These are phyloP conservation scores for Uncinocarpus reesii DNA, from an alignment of 2,329 filamentous ascomycete genomes.

Conservation along the genomic window DNA sequence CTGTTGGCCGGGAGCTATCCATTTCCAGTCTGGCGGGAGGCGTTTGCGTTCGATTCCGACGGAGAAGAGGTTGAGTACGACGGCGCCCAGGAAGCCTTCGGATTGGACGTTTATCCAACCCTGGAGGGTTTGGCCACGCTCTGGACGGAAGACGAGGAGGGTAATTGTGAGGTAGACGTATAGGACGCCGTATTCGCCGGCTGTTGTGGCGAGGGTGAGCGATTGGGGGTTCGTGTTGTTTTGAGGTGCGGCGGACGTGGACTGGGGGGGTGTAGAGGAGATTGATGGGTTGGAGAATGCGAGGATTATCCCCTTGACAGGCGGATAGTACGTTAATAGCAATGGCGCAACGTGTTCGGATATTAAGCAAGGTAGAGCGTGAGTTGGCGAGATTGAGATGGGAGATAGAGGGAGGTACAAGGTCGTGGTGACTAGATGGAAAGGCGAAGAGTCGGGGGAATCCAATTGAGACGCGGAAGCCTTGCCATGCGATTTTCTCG, in stretches of 20 bases:
- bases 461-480: constrained; percentile 21
- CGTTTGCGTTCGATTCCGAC: constrained; percentile 69
- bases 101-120: constrained; percentile 78
- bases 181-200: constrained; percentile 75
- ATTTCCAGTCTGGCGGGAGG: constrained; percentile 69
- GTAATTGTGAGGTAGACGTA: constrained; percentile 85
- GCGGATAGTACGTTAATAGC: constrained; percentile 53
- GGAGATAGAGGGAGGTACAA: constrained; percentile 56
- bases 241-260: constrained; percentile 27
- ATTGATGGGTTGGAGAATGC: constrained; percentile 42
- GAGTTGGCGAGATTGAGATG: constrained; percentile 42
- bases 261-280: constrained; percentile 33
- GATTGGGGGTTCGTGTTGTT: constrained; percentile 26
- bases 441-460: constrained; percentile 47
- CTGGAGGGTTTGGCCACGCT: constrained; percentile 61
- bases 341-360: constrained; percentile 53
- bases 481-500: constrained; percentile 15
- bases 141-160: constrained; percentile 71
- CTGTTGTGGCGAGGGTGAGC: constrained; percentile 34
- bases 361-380: constrained; percentile 48
- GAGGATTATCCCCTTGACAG: constrained; percentile 48
- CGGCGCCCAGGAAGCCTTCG: constrained; percentile 76
- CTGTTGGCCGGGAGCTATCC: constrained; percentile 50
- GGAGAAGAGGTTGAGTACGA: constrained; percentile 87
- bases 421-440: constrained; percentile 68